Conservation (phyloP, 2,329 filamentous ascomycete species). For the Hypoxylon sp. region DNA sequence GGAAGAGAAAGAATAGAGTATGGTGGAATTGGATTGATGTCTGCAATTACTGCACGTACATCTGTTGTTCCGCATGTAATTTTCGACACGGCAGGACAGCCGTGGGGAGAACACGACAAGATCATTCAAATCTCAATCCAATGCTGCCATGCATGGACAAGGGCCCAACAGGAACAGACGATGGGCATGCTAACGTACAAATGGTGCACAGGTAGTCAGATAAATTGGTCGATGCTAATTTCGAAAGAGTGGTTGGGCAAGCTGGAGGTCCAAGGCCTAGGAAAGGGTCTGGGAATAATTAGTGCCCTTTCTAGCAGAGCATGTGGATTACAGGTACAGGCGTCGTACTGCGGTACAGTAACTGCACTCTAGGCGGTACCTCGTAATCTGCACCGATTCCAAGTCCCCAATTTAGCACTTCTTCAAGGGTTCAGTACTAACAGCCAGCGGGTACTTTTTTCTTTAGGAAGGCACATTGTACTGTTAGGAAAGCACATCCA, state of each 20-base stretch:
- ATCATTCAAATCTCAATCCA: slow-evolving; percentile 37
- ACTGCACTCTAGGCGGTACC: slow-evolving; percentile 12
- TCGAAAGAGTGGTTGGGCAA: slow-evolving; percentile 29
- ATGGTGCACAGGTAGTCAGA: slow-evolving; percentile 26
- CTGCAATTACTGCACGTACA: slow-evolving; percentile 26
- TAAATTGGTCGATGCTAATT: slow-evolving; percentile 44
- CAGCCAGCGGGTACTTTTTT: not conserved
- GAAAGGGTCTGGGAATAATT: slow-evolving; percentile 14
- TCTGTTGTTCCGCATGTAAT: slow-evolving; percentile 29
- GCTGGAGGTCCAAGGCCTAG: slow-evolving; percentile 16
- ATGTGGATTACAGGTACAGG: not conserved
- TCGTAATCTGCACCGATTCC: slow-evolving; percentile 23
- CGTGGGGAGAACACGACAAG: slow-evolving; percentile 32
- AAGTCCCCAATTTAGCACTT: slow-evolving; percentile 17
- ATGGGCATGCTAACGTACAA: slow-evolving; percentile 36
- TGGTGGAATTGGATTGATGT: slow-evolving; percentile 15
- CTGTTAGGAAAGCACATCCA: not conserved
- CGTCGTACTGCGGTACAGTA: too few relatives aligned
- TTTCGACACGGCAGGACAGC: slow-evolving; percentile 40
- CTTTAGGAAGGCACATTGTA: not conserved
- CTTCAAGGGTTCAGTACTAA: slow-evolving; percentile 7
- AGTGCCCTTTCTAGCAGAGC: not conserved
- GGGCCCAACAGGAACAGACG: slow-evolving; percentile 33
- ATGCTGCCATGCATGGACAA: slow-evolving; percentile 41
- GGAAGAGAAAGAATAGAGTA: slow-evolving; percentile 11